phyloP scores from a whole-genome alignment of 2,329 filamentous ascomycete genomes.

The Trichoderma hamatum region DNA sequence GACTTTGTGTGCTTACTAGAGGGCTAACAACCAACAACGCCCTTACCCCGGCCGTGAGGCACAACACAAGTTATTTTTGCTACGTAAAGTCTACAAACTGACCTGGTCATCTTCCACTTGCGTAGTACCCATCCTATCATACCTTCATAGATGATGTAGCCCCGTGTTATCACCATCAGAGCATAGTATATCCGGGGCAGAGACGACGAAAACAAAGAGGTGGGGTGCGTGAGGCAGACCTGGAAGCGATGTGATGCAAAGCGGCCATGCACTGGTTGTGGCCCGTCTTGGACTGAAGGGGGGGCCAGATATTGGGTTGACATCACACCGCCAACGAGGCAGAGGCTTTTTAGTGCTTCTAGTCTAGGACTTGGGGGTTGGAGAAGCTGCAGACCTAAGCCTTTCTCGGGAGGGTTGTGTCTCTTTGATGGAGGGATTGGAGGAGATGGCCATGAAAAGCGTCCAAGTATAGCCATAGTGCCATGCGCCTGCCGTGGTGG shows the following conservation, averaged over 20 bases:
- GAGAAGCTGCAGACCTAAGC: background rate
- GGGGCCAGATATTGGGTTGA: conserved; percentile 16
- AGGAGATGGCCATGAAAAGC: background rate
- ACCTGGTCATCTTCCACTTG: background rate
- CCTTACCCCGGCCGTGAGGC: background rate
- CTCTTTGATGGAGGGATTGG: background rate
- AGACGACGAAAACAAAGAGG: background rate
- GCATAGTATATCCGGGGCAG: background rate
- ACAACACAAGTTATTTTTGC: background rate
- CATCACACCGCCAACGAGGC: conserved; percentile 22
- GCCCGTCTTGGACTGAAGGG: conserved; percentile 12
- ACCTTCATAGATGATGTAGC: background rate
- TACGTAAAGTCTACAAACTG: background rate
- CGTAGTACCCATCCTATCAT: background rate
- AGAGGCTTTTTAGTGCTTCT: conserved; percentile 1
- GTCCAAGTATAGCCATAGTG: background rate
- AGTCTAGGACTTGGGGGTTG: conserved; percentile 14
- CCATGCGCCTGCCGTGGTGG: background rate
- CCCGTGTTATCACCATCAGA: background rate
- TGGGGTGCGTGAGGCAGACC: conserved; percentile 18
- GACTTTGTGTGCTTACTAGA: background rate
- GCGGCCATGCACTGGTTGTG: background rate
- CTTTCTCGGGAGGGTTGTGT: background rate
- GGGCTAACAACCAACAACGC: conserved; percentile 4
- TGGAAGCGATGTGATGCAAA: conserved; percentile 23